Evolutionary conservation across 805 yeast species (phyloP).

Genomic region (Candida sanyiensis): DNA sequence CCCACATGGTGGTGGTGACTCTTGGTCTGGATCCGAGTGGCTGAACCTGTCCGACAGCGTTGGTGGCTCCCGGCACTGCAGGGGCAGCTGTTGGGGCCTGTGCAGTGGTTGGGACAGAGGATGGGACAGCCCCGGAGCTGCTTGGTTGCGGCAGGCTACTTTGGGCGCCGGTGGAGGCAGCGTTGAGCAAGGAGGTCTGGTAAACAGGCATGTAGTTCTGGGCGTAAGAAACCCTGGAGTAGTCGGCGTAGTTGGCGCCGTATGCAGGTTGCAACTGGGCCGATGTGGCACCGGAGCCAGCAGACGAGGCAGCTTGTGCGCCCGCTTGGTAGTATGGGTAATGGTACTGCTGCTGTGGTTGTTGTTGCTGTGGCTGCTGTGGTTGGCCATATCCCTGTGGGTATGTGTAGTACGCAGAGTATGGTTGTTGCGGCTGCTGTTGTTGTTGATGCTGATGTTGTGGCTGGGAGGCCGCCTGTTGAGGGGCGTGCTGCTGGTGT

Average conservation of each 20-base stretch:
- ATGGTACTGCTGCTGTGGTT: slow-evolving; percentile 15
- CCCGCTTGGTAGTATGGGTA: slow-evolving; percentile 23
- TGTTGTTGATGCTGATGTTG: slow-evolving; percentile 9
- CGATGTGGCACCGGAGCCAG: background rate
- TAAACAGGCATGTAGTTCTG: slow-evolving; percentile 22
- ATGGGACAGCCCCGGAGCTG: slow-evolving; percentile 10
- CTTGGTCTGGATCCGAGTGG: slow-evolving; percentile 39
- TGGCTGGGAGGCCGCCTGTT: background rate
- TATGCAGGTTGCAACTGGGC: slow-evolving; percentile 13
- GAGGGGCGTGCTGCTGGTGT: slow-evolving; percentile 6
- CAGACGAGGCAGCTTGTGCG: too few species aligned
- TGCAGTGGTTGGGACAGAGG: slow-evolving; percentile 4
- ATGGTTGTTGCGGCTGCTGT: slow-evolving; percentile 12
- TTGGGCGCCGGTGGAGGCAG: background rate
- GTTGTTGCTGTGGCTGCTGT: slow-evolving; percentile 8
- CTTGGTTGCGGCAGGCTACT: slow-evolving; percentile 2
- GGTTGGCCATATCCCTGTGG: slow-evolving; percentile 14
- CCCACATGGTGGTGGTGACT: slow-evolving; percentile 87
- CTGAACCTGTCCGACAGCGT: slow-evolving; percentile 24
- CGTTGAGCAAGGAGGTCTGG: slow-evolving; percentile 16
- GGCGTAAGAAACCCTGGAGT: slow-evolving; percentile 23
- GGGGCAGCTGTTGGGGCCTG: slow-evolving; percentile 12
- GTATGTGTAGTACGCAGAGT: slow-evolving; percentile 13
- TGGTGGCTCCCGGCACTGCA: slow-evolving; percentile 12
- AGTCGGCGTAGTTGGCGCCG: slow-evolving; percentile 19